Conservation (phyloP, 352 stramenopile genomes). For the Pythium aphanidermatum region DNA sequence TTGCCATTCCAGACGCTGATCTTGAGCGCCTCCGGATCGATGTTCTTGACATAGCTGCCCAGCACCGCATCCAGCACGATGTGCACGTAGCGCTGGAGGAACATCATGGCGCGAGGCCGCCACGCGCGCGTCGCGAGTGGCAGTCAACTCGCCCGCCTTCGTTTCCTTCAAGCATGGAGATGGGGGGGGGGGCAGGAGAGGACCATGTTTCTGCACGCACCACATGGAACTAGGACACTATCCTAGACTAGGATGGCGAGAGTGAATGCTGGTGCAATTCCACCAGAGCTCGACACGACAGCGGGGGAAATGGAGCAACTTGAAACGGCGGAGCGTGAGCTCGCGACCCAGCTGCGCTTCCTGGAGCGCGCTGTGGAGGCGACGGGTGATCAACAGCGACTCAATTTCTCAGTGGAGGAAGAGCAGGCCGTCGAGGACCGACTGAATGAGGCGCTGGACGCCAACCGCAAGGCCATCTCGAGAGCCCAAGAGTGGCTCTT, state of each 20-base stretch:
- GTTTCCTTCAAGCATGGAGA: constrained; percentile 5
- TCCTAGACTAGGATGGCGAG: too few relatives aligned
- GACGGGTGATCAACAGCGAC: constrained; percentile 16
- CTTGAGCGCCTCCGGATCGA: constrained; percentile 75
- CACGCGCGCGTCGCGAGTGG: constrained; percentile 3
- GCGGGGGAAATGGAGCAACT: constrained; percentile 31
- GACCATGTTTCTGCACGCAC: too few relatives aligned
- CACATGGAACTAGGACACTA: too few relatives aligned
- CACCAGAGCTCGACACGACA: too few relatives aligned
- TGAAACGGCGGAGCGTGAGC: constrained; percentile 33
- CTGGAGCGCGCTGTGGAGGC: constrained; percentile 35
- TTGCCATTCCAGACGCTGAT: constrained; percentile 85
- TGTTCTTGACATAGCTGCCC: constrained; percentile 83
- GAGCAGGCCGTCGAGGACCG: constrained; percentile 57
- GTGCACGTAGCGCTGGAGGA: constrained; percentile 78
- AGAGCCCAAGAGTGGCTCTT: constrained; percentile 36
- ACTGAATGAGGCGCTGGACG: constrained; percentile 36
- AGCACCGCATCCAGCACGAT: constrained; percentile 78
- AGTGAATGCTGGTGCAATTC: too few relatives aligned
- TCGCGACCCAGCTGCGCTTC: constrained; percentile 37
- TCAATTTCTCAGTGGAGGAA: constrained; percentile 49
- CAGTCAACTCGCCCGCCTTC: constrained; percentile 4
- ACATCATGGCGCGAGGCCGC: constrained; percentile 33
- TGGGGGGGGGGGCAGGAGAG: too few relatives aligned
- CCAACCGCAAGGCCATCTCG: constrained; percentile 28